Evolutionary conservation across 2,329 filamentous ascomycete genomes (phyloP), one percentile per base, ranked within the genome.

Genomic region (Xylariaceae sp.): DNA sequence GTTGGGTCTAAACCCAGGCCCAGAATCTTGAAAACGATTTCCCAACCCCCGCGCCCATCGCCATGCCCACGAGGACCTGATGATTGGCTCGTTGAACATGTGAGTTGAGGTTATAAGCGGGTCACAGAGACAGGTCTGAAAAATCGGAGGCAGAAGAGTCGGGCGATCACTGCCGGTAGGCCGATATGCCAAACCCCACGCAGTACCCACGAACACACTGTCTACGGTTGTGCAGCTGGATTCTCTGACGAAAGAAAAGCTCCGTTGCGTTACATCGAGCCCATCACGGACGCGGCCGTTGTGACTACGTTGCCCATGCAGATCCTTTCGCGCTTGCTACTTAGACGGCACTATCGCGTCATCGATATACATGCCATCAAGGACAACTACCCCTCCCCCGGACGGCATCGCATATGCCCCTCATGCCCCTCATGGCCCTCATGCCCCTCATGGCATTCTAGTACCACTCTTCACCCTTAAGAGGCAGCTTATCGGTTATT

Each of bases 191-290:
- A 50, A 57, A 61, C 57, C 56, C 56, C 60, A 32, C 43, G 43
- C 43, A 32, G 42, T 44, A 44, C n/a, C 43, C 43, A 45, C 43
- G 43, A 30, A 32, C 11, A 32, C 11, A 19, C 19, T 45, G 43
- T 32, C 63, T 19, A 60, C 62, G 60, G 54, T 37, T 56, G 48
- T 56, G 57, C 55, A 58, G 53, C 46, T 60, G 58, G 51, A 59
- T 51, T 57, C 56, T 44, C 52, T 47, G 42, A 44, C 50, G 30
- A 47, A 42, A 35, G 46, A 58, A 56, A 58, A 47, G 45, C 47
- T 49, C 57, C 47, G 61, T 56, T 54, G 57, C 55, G 65, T 67
- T 65, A 62, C 65, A 67, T 66, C 62, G 60, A 60, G 56, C 60
- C 43, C 47, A 60, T 59, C 58, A 60, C 54, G 50, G 50, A 55